Base-by-base conservation (phyloP, 2,329 filamentous ascomycete genomes). In the Huntiella moniliformis region DNA sequence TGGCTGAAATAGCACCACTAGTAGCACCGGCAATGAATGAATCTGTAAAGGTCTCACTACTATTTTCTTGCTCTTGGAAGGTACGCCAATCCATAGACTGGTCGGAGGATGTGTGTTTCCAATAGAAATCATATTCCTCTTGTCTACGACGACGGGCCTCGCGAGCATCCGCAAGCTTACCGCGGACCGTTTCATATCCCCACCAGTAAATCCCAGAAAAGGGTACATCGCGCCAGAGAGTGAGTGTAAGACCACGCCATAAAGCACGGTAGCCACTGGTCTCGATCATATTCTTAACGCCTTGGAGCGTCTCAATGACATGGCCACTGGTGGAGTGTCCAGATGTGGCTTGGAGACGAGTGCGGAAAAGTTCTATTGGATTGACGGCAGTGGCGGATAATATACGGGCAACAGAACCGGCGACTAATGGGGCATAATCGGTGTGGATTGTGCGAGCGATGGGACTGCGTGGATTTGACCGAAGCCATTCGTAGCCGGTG, bases 161-260 rank as follows among this genome's bases (percentile, higher is more conserved):
- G 13, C 42, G 44, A 42, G 74, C 62, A 53, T 87, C 78, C 1
- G 77, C 80, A 48, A 96, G 62, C 44, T 66, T 64, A 17, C 77
- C 75, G 45, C 86, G 77, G 46, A 88, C 78, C 13, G 74, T 77
- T 64, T 98, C 91, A 59, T 98, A 98, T 10, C 91, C 88, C 77
- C 82, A 92, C 91, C 91, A 98, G 65, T 98, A 98, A 38, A 98
- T 73, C 3, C 82, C 91, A 1, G 88, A 96, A 57, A 98, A 98
- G 0, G 91, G 91, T 0, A 96, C 91, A 57, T 98, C 91, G 52
- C 91, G 74, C 91, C 91, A 98, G 48, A 98, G 71, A 0, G 88
- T 96, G 54, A 98, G 66, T 0, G 80, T 86, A 46, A 98, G 64
- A 0, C 91, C 91, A 47, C 88, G 73, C 91, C 91, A 98, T 0